Conservation (phyloP, 441 rosid genomes). For the Populus hybrid region DNA sequence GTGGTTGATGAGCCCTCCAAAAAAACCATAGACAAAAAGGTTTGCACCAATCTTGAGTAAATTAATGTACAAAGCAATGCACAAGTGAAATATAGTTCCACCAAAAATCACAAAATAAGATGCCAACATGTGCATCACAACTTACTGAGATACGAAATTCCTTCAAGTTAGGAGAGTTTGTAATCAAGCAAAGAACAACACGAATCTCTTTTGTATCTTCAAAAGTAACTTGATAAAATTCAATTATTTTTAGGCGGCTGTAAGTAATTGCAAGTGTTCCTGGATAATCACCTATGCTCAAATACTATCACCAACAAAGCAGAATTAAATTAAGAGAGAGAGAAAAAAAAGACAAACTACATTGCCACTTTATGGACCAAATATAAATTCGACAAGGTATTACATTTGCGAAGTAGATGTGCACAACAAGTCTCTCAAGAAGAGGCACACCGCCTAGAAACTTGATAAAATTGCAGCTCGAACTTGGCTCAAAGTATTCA, state of each 20-base stretch:
- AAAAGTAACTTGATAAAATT: conserved; percentile 79
- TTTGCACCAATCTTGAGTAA: not conserved
- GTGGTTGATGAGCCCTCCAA: conserved; percentile 63
- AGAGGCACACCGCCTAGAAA: conserved; percentile 78
- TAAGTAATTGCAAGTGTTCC: conserved; percentile 57
- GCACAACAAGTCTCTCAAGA: conserved; percentile 77
- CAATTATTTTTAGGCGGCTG: conserved; percentile 53
- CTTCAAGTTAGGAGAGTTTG: conserved; percentile 72
- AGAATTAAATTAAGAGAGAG: not conserved
- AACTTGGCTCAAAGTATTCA: conserved; percentile 80
- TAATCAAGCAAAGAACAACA: conserved; percentile 75
- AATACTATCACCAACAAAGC: conserved; percentile 41
- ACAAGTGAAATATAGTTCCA: not conserved
- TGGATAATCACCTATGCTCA: conserved; percentile 81
- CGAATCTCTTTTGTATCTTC: conserved; percentile 80
- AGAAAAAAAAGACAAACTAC: not conserved
- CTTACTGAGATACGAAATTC: conserved; percentile 80
- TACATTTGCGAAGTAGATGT: conserved; percentile 90
- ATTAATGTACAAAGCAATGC: not conserved
- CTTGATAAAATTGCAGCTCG: conserved; percentile 67
- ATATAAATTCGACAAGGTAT: not conserved
- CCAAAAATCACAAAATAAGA: conserved; percentile 12
- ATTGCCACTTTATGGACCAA: no score
- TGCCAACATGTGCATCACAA: not conserved
- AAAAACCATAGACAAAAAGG: not conserved